phyloP scores from a whole-genome alignment of 768 basidiomycete species.

The Xerocomellus amylosporus region DNA sequence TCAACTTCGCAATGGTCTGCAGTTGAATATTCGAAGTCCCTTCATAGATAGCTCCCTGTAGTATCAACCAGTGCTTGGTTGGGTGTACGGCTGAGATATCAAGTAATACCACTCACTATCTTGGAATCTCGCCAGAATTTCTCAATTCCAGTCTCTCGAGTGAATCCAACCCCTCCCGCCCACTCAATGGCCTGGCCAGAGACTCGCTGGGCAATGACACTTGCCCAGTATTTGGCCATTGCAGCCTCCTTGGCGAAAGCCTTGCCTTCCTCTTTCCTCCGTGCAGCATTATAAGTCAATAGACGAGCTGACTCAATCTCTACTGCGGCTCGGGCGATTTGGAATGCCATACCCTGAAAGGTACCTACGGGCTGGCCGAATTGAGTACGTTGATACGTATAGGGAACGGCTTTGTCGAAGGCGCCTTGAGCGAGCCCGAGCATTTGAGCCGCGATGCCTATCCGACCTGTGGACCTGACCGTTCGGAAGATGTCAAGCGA shows the following conservation, averaged over 20 bases:
- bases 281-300: conserved; percentile 94
- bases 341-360: conserved; percentile 96
- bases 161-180: conserved; percentile 92
- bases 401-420: conserved; percentile 92
- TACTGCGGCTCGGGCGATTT: conserved; percentile 86
- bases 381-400: conserved; percentile 91
- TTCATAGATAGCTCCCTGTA: conserved; percentile 85
- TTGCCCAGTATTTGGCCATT: conserved; percentile 95
- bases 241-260: conserved; percentile 91
- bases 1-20: conserved; percentile 90
- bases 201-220: conserved; percentile 85
- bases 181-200: conserved; percentile 92
- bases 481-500: background rate
- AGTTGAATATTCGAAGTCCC: conserved; percentile 98
- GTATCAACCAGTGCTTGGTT: conserved; percentile 4
- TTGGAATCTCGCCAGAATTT: conserved; percentile 97
- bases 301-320: conserved; percentile 89
- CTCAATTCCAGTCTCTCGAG: conserved; percentile 91
- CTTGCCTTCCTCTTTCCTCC: conserved; percentile 88
- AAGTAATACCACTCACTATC: conserved; percentile 57
- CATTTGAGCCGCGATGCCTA: conserved; percentile 99
- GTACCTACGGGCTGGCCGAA: conserved; percentile 92
- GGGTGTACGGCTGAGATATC: background rate
- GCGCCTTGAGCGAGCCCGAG: conserved; percentile 96
- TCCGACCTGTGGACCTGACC: conserved; percentile 53